phyloP scores from a whole-genome alignment of 768 basidiomycete species.

The Lyophyllum decastes region DNA sequence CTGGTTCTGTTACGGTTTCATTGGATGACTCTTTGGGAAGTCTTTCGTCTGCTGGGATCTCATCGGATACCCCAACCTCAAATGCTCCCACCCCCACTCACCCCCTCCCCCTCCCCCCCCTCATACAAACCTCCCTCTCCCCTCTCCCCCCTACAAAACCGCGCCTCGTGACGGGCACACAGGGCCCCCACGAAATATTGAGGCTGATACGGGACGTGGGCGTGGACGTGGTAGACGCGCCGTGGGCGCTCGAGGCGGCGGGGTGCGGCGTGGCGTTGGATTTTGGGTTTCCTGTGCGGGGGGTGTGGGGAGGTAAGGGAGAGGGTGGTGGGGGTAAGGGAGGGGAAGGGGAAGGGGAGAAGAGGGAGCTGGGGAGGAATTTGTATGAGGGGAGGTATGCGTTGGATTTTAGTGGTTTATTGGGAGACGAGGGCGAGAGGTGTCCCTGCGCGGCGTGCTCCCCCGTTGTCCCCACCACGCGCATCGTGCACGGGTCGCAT shows the following conservation, averaged over 20 bases:
- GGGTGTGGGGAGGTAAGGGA: not conserved
- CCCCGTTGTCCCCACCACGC: conserved; percentile 35
- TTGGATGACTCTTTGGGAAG: too few relatives aligned
- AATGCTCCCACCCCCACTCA: not conserved
- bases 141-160: conserved; percentile 56
- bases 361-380: conserved; percentile 56
- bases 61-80: not conserved
- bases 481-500: conserved; percentile 45
- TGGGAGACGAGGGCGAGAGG: not conserved
- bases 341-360: too few relatives aligned
- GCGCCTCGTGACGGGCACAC: conserved; percentile 57
- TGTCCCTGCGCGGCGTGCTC: conserved; percentile 55
- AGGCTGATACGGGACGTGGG: conserved; percentile 63
- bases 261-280: conserved; percentile 76
- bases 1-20: too few relatives aligned
- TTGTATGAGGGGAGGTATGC: conserved; percentile 62
- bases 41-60: too few relatives aligned
- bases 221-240: conserved; percentile 73
- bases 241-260: conserved; percentile 71
- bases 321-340: too few relatives aligned
- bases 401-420: conserved; percentile 51
- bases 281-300: conserved; percentile 63
- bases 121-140: conserved; percentile 62
- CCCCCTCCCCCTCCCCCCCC: conserved; percentile 16
- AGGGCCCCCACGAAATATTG: conserved; percentile 78